Percentiles rank a stretch among this genome's conserved stretches.
Evolutionary conservation across 2,329 filamentous ascomycete genomes (phyloP).

Genomic region (Rugonectria rugulosa): DNA sequence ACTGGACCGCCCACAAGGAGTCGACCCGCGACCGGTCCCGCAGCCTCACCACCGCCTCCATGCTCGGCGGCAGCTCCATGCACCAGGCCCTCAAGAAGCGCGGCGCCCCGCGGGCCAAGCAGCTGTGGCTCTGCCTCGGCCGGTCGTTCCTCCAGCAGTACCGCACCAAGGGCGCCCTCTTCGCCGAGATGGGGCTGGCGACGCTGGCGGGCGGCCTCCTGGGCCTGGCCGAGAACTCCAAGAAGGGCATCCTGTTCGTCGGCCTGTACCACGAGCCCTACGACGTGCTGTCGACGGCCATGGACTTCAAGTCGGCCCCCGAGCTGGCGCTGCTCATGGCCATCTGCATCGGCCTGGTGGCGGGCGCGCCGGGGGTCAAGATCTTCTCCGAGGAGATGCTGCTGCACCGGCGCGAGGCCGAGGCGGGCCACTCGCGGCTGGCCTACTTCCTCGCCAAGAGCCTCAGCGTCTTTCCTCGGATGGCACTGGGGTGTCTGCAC

Average conservation of each 20-base stretch:
- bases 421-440: constrained; percentile 61
- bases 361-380: constrained; percentile 59
- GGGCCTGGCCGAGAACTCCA: constrained; percentile 58
- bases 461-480: constrained; percentile 58
- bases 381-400: constrained; percentile 54
- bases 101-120: constrained; percentile 56
- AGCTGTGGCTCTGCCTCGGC: constrained; percentile 60
- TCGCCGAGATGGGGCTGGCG: constrained; percentile 62
- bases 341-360: constrained; percentile 64
- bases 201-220: constrained; percentile 61
- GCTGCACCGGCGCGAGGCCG: constrained; percentile 62
- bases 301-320: constrained; percentile 58
- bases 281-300: constrained; percentile 57
- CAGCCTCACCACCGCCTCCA: constrained; percentile 31
- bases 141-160: constrained; percentile 65
- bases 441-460: constrained; percentile 66
- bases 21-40: constrained; percentile 16
- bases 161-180: constrained; percentile 58
- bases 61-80: constrained; percentile 46
- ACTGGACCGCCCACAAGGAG: constrained; percentile 52
- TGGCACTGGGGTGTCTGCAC: constrained; percentile 60
- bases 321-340: constrained; percentile 60
- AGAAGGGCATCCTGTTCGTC: constrained; percentile 60
- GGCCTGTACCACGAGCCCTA: constrained; percentile 61
- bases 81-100: constrained; percentile 56